These are phyloP conservation scores for Cyclocybe cylindracea DNA, from an alignment of 768 basidiomycete species.

Conservation along the genomic window DNA sequence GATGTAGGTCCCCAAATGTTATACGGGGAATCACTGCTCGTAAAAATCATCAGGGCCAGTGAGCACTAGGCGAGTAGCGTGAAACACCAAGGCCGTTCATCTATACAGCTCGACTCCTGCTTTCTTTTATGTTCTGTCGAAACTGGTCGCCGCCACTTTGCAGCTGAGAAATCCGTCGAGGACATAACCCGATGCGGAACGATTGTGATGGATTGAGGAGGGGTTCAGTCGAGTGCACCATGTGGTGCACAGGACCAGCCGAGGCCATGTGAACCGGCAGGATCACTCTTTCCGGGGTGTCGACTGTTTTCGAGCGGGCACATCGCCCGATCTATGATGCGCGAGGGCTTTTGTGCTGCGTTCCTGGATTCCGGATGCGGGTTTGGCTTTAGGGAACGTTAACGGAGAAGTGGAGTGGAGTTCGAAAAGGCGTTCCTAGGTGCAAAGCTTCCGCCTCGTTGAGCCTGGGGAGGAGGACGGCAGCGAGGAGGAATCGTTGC, in stretches of 20 bases:
- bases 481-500: no score
- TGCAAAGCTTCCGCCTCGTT: no score
- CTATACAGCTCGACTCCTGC: no score
- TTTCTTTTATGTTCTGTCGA: no score
- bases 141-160: no score
- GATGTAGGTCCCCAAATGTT: no score
- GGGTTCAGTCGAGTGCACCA: slow-evolving; percentile 15
- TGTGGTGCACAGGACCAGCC: slow-evolving; percentile 12
- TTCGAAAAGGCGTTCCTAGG: no score
- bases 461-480: no score
- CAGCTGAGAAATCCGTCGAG: slow-evolving; percentile 1
- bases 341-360: slow-evolving; percentile 12
- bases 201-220: slow-evolving; percentile 1
- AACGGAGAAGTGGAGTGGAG: background rate
- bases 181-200: slow-evolving; percentile 6
- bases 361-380: slow-evolving; percentile 10
- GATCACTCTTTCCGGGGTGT: slow-evolving; percentile 8
- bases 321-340: slow-evolving; percentile 18
- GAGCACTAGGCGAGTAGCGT: no score
- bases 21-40: no score
- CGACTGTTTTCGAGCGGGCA: background rate
- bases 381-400: background rate
- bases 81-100: no score
- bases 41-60: no score
- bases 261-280: slow-evolving; percentile 17